Evolutionary conservation across 495 filamentous ascomycete genomes (phyloP).

Genomic region (Amorphotheca resinae): DNA sequence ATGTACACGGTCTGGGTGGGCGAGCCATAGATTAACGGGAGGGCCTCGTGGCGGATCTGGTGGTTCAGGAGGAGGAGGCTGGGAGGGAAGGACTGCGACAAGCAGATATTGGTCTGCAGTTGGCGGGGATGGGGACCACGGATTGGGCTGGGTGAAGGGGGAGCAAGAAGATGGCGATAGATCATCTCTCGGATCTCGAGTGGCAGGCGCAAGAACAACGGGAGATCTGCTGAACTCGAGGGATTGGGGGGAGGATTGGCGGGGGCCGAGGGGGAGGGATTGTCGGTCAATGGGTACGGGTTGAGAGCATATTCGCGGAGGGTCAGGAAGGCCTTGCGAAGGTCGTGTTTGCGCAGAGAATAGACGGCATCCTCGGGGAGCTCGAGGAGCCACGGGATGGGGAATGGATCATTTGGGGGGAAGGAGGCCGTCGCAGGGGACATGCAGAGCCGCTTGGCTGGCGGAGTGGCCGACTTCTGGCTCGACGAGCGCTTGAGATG

Average conservation of each 20-base stretch:
- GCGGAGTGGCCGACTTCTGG: not conserved
- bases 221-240: not conserved
- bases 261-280: not conserved
- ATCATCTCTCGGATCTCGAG: slow-evolving; percentile 16
- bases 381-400: slow-evolving; percentile 7
- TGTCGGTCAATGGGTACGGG: slow-evolving; percentile 7
- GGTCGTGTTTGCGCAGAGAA: slow-evolving; percentile 9
- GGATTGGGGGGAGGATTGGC: not conserved
- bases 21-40: slow-evolving; percentile 12
- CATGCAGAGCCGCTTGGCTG: not conserved
- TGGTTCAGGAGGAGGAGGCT: slow-evolving; percentile 9
- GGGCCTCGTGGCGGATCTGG: slow-evolving; percentile 14
- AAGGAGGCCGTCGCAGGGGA: not conserved
- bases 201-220: slow-evolving; percentile 13
- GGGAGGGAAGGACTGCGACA: slow-evolving; percentile 10
- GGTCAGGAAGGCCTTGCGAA: slow-evolving; percentile 12
- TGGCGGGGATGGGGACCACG: slow-evolving; percentile 14
- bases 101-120: slow-evolving; percentile 7
- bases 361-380: slow-evolving; percentile 11
- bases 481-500: not conserved
- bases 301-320: slow-evolving; percentile 10
- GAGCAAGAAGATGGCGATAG: slow-evolving; percentile 9
- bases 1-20: slow-evolving; percentile 7
- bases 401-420: not conserved
- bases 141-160: slow-evolving; percentile 5